These are phyloP conservation scores for Arthrocladium fulminans DNA, from an alignment of 2,329 filamentous ascomycete species.

Conservation along the genomic window DNA sequence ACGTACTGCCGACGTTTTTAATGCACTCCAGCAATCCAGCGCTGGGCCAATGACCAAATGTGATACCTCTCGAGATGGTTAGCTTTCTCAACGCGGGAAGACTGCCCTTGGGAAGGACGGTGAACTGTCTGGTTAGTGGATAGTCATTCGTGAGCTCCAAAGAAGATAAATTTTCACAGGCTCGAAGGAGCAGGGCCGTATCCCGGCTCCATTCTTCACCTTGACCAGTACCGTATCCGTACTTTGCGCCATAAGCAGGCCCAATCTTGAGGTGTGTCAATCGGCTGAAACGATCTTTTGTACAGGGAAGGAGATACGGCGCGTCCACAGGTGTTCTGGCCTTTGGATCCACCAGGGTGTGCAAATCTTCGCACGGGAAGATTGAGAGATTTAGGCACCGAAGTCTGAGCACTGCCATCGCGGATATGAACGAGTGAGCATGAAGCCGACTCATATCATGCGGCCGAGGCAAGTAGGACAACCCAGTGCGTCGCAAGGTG, in stretches of 20 bases:
- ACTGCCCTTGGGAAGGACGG: not conserved
- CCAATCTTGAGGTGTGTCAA: not conserved
- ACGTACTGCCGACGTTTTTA: not conserved
- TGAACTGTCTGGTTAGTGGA: not conserved
- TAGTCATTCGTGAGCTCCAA: conserved; percentile 3
- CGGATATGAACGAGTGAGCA: not conserved
- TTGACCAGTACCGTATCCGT: not conserved
- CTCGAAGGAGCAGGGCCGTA: not conserved
- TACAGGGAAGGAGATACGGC: not conserved
- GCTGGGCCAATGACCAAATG: not conserved
- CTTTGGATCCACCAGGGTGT: not conserved
- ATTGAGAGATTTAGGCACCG: conserved; percentile 2
- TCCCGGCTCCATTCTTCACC: not conserved
- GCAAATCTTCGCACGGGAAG: not conserved
- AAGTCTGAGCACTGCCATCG: not conserved
- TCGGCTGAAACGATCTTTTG: not conserved
- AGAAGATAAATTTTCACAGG: not conserved
- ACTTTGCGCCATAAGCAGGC: not conserved
- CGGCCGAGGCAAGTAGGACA: conserved; percentile 2
- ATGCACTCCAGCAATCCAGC: not conserved
- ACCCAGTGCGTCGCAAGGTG: conserved; percentile 2
- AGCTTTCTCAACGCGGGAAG: conserved; percentile 1
- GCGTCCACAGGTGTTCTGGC: not conserved
- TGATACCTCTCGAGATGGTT: not conserved
- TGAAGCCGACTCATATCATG: not conserved